Percentiles rank a stretch among this genome's conserved stretches.
These are phyloP conservation scores for Arctium minus DNA, from an alignment of 129 eudicot species.

Conservation along the genomic window DNA sequence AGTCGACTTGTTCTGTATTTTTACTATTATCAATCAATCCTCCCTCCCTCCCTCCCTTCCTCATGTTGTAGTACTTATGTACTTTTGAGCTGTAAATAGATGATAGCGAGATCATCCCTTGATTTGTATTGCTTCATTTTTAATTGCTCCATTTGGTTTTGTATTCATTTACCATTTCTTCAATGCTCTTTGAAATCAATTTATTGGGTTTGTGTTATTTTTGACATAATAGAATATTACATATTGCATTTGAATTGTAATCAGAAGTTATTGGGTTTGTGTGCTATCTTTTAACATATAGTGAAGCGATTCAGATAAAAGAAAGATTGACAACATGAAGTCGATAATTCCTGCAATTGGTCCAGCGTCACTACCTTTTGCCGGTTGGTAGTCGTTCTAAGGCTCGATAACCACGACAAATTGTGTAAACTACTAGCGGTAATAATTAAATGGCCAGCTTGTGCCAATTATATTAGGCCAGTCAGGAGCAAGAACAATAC, in stretches of 20 bases:
- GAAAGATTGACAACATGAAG: background rate
- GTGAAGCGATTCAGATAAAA: background rate
- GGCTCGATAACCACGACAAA: no score
- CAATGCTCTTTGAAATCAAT: background rate
- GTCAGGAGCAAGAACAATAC: no score
- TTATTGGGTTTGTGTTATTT: background rate
- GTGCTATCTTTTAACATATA: background rate
- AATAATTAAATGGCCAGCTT: no score
- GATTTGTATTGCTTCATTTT: background rate
- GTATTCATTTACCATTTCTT: background rate
- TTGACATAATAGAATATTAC: background rate
- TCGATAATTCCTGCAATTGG: no score
- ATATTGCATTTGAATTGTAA: background rate
- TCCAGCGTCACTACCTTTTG: no score
- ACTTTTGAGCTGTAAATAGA: slow-evolving; percentile 30
- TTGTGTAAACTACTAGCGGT: no score
- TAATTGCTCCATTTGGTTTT: background rate
- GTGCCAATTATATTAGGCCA: no score
- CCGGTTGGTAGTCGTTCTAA: no score
- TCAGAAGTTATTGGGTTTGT: background rate
- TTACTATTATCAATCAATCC: background rate
- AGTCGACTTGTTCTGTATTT: background rate
- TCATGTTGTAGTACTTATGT: slow-evolving; percentile 30
- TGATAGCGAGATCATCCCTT: slow-evolving; percentile 3
- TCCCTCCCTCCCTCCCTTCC: no score